Conservation (phyloP, 139 green algal genomes). For the Chlamydomonas applanata region DNA sequence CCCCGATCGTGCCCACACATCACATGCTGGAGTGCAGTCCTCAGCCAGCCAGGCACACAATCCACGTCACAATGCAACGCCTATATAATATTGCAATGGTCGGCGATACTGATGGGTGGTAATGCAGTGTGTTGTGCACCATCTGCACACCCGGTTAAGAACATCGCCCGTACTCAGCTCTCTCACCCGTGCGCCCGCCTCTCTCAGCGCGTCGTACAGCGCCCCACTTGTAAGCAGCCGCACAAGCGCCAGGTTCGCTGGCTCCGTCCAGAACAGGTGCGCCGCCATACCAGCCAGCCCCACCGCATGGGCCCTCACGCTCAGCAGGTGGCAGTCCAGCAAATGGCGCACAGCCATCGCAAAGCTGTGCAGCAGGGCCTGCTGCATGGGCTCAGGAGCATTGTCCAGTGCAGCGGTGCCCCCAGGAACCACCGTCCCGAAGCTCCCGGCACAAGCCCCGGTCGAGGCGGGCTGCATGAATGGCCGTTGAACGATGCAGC, state of each 20-base stretch:
- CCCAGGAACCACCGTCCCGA: not conserved
- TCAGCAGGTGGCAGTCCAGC: constrained; percentile 17
- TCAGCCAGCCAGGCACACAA: too few species aligned
- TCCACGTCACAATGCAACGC: too few species aligned
- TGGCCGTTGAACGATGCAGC: not conserved
- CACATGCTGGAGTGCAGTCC: too few species aligned
- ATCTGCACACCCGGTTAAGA: too few species aligned
- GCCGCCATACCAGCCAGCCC: constrained; percentile 41
- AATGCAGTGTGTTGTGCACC: too few species aligned
- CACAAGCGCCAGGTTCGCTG: constrained; percentile 41
- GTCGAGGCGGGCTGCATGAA: not conserved
- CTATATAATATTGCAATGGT: too few species aligned
- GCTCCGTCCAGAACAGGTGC: constrained; percentile 51
- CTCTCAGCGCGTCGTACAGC: constrained; percentile 11
- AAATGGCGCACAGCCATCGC: constrained; percentile 15
- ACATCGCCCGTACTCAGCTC: too few species aligned
- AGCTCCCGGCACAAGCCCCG: not conserved
- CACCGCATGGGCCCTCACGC: constrained; percentile 5
- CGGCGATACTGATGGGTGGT: too few species aligned
- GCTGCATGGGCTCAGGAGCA: not conserved
- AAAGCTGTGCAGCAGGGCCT: constrained; percentile 38
- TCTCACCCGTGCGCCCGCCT: too few species aligned
- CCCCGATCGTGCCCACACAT: too few species aligned
- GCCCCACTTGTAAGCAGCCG: constrained; percentile 31
- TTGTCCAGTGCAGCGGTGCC: not conserved